Evolutionary conservation across 768 basidiomycete species (phyloP).

Genomic region (Mycena galopus): DNA sequence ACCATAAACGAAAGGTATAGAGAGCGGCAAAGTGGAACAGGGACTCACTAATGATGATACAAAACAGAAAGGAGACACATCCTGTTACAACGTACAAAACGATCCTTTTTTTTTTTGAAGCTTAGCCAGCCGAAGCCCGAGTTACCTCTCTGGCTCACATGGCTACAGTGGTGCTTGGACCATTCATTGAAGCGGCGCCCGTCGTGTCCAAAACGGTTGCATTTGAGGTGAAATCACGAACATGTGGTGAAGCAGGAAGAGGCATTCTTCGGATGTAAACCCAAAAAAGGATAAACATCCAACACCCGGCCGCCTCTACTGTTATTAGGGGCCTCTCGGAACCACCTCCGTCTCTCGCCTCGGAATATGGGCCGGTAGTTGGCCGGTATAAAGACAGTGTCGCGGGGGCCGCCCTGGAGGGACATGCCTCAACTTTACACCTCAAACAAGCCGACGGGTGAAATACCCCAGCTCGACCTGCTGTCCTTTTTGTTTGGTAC

Average conservation of each 20-base stretch:
- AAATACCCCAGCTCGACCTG: slow-evolving; percentile 30
- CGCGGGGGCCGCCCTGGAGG: too few species aligned
- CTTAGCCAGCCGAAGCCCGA: slow-evolving; percentile 5
- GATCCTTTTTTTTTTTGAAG: slow-evolving; percentile 63
- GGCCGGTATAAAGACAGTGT: too few species aligned
- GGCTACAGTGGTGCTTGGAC: slow-evolving; percentile 71
- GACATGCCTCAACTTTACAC: slow-evolving; percentile 18
- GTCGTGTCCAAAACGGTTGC: neutral
- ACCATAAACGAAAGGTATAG: neutral
- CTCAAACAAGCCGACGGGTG: neutral
- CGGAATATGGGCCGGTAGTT: too few species aligned
- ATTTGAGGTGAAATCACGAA: neutral
- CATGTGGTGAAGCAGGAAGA: neutral
- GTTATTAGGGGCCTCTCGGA: neutral
- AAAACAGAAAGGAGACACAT: slow-evolving; percentile 87
- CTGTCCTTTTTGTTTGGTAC: slow-evolving; percentile 26
- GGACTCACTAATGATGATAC: slow-evolving; percentile 77
- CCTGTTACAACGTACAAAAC: slow-evolving; percentile 91
- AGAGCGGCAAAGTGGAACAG: neutral
- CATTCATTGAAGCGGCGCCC: neutral
- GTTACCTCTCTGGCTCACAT: slow-evolving; percentile 61
- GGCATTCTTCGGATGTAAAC: neutral
- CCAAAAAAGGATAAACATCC: neutral
- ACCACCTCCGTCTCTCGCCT: too few species aligned
- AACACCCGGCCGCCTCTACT: neutral